Conservation (phyloP, 129 eudicot genomes). For the Scalesia atractyloides region DNA sequence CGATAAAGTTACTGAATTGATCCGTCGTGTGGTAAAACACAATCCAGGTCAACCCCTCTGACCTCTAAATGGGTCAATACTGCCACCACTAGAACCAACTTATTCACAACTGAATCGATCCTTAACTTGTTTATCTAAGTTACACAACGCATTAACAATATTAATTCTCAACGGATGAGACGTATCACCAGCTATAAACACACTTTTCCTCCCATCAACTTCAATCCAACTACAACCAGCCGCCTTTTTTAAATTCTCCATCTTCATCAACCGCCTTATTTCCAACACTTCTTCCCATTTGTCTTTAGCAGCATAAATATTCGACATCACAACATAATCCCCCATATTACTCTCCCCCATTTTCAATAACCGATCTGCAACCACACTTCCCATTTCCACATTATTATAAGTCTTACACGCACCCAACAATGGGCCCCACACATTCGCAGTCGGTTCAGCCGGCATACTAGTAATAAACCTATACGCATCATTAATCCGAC, state of each 20-base stretch:
- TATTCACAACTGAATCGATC: conserved; percentile 33
- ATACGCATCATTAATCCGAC: conserved; percentile 71
- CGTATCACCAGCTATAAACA: conserved; percentile 71
- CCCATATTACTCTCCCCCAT: conserved; percentile 58
- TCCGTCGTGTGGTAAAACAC: conserved; percentile 34
- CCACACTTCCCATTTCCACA: conserved; percentile 61
- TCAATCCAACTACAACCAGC: conserved; percentile 95
- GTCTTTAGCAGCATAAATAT: conserved; percentile 75
- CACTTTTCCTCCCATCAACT: conserved; percentile 55
- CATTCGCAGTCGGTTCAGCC: conserved; percentile 61
- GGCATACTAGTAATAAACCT: conserved; percentile 61
- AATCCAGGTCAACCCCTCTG: not conserved
- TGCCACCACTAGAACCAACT: conserved; percentile 12
- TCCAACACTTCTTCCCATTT: conserved; percentile 86
- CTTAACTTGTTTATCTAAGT: conserved; percentile 55
- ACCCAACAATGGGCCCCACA: conserved; percentile 83
- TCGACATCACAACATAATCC: conserved; percentile 75
- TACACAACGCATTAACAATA: conserved; percentile 44
- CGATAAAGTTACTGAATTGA: not conserved
- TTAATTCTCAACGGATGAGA: conserved; percentile 54
- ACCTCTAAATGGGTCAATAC: not conserved
- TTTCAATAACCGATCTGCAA: conserved; percentile 54
- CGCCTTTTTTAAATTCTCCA: conserved; percentile 63
- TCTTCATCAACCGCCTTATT: conserved; percentile 69
- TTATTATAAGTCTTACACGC: conserved; percentile 69